These are phyloP conservation scores for Paramecium sonneborni DNA, from an alignment of 73 alveolate species.

Conservation along the genomic window DNA sequence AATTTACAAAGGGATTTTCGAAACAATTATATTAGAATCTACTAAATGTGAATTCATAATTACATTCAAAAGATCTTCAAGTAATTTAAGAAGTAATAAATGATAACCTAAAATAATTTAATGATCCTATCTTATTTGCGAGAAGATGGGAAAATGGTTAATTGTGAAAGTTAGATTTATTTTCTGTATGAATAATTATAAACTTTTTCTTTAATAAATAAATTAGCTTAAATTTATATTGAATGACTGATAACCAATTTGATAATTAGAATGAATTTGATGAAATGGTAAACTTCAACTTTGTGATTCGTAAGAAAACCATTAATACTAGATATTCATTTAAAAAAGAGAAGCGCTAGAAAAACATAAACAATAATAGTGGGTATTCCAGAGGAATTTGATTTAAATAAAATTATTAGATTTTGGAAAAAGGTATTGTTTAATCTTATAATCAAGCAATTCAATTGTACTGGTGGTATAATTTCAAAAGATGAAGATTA, in stretches of 20 bases:
- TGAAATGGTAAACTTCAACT: conserved; percentile 22
- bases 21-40: background rate
- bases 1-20: background rate
- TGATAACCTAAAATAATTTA: background rate
- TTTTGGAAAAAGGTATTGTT: conserved; percentile 39
- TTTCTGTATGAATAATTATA: too few species aligned
- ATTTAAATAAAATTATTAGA: conserved; percentile 43
- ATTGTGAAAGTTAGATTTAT: too few species aligned
- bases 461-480: conserved; percentile 57
- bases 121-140: background rate
- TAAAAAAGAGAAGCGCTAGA: conserved; percentile 51
- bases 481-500: conserved; percentile 46
- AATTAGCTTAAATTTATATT: background rate
- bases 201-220: background rate
- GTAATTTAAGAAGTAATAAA: background rate
- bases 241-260: conserved; percentile 42
- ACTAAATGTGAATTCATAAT: background rate
- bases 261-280: conserved; percentile 31
- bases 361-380: conserved; percentile 45
- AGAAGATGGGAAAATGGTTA: background rate
- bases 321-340: conserved; percentile 2
- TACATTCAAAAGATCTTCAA: background rate
- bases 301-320: conserved; percentile 3
- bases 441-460: background rate
- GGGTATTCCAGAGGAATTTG: conserved; percentile 54